phyloP scores from a whole-genome alignment of 2,329 filamentous ascomycete genomes.

The Didymella keratinophila region DNA sequence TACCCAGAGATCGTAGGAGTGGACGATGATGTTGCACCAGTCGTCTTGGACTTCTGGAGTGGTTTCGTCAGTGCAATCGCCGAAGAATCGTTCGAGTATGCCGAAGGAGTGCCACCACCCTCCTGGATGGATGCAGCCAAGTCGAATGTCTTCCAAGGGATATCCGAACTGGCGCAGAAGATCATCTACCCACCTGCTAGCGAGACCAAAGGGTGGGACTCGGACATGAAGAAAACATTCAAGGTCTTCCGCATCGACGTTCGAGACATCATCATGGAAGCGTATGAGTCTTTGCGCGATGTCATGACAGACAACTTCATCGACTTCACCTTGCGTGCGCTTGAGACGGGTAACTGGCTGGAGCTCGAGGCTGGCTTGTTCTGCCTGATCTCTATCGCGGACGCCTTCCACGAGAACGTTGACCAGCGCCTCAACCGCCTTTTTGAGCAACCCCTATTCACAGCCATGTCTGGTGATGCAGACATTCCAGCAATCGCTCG shows the following conservation, averaged over 20 bases:
- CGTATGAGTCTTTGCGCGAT: slow-evolving; percentile 65
- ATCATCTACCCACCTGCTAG: slow-evolving; percentile 70
- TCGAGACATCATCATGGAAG: slow-evolving; percentile 76
- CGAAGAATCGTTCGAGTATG: slow-evolving; percentile 57
- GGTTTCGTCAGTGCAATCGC: slow-evolving; percentile 74
- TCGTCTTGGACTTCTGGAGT: slow-evolving; percentile 82
- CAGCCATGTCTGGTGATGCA: slow-evolving; percentile 53
- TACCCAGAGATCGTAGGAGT: slow-evolving; percentile 71
- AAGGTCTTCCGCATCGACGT: slow-evolving; percentile 78
- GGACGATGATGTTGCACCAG: slow-evolving; percentile 78
- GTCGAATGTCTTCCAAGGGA: slow-evolving; percentile 67
- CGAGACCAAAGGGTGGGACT: slow-evolving; percentile 71
- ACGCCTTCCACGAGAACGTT: slow-evolving; percentile 67
- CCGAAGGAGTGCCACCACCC: slow-evolving; percentile 44
- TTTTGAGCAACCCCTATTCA: slow-evolving; percentile 69
- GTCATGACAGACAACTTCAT: slow-evolving; percentile 58
- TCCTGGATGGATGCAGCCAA: slow-evolving; percentile 68
- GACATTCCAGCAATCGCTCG: slow-evolving; percentile 68
- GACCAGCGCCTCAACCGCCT: slow-evolving; percentile 68
- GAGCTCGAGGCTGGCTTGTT: slow-evolving; percentile 62
- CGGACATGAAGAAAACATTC: slow-evolving; percentile 72
- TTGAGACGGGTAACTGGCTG: slow-evolving; percentile 56
- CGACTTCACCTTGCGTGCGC: slow-evolving; percentile 52
- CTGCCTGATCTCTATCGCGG: slow-evolving; percentile 72
- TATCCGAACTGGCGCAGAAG: slow-evolving; percentile 73